Percentiles rank a stretch among this genome's conserved stretches.
These are phyloP conservation scores for Epichloe gansuensis DNA, from an alignment of 2,329 filamentous ascomycete genomes.

Conservation along the genomic window DNA sequence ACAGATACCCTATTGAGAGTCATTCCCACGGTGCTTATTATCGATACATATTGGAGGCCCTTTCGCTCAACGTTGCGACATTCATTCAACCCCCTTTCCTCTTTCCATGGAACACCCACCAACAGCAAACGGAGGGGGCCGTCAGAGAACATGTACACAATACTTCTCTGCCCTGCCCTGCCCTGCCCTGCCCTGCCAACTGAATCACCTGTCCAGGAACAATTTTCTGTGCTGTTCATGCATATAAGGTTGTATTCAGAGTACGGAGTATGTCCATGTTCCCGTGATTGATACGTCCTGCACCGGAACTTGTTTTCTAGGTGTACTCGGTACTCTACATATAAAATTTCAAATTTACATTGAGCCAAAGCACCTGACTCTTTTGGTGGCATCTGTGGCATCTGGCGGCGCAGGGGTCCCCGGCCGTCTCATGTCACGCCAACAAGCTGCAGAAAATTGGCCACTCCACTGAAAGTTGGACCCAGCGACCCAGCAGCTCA, in stretches of 20 bases:
- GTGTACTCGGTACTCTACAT: too few species aligned
- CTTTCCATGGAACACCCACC: slow-evolving; percentile 1
- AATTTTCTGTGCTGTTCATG: background rate
- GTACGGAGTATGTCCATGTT: too few species aligned
- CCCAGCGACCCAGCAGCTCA: background rate
- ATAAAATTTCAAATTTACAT: too few species aligned
- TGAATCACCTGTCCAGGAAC: background rate
- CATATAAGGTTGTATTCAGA: too few species aligned
- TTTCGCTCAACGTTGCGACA: background rate
- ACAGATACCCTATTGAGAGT: background rate
- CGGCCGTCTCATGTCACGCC: slow-evolving; percentile 2
- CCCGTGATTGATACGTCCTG: too few species aligned
- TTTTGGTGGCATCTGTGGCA: background rate
- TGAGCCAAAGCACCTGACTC: background rate
- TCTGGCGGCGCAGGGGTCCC: background rate
- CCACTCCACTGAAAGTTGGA: slow-evolving; percentile 3
- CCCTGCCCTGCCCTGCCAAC: background rate
- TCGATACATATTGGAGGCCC: too few species aligned
- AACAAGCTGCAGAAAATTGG: slow-evolving; percentile 5
- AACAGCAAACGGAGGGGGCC: background rate
- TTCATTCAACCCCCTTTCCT: background rate
- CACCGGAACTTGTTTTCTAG: background rate
- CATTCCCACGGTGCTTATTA: too few species aligned
- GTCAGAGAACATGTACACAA: too few species aligned
- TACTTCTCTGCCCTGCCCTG: too few species aligned